These are phyloP conservation scores for Suillus plorans DNA, from an alignment of 768 basidiomycete species.

Conservation along the genomic window DNA sequence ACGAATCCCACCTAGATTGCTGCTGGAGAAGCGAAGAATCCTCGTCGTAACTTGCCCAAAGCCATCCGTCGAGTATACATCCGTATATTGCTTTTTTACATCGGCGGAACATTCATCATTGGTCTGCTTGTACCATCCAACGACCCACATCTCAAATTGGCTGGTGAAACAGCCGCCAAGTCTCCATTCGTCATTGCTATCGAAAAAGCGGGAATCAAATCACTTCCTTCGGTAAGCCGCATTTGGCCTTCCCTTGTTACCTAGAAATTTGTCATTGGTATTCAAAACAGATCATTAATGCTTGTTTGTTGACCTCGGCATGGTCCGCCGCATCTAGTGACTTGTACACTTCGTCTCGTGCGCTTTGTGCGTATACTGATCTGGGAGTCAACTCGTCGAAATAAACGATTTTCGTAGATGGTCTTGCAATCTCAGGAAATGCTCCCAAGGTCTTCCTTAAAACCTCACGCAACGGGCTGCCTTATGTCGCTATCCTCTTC, in stretches of 20 bases:
- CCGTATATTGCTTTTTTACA: constrained; percentile 83
- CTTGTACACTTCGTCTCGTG: constrained; percentile 87
- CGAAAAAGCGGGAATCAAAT: constrained; percentile 79
- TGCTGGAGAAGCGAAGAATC: constrained; percentile 88
- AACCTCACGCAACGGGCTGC: constrained; percentile 73
- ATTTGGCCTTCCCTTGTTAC: constrained; percentile 15
- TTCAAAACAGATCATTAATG: constrained; percentile 65
- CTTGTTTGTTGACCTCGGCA: constrained; percentile 81
- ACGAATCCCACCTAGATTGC: constrained; percentile 60
- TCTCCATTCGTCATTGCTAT: constrained; percentile 95
- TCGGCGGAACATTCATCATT: constrained; percentile 68
- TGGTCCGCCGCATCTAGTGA: constrained; percentile 92
- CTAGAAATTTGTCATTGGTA: background rate
- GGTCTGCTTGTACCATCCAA: constrained; percentile 84
- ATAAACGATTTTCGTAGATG: constrained; percentile 47
- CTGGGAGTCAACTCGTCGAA: background rate
- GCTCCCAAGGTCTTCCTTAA: constrained; percentile 78
- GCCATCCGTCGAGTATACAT: constrained; percentile 61
- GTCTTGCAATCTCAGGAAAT: constrained; percentile 75
- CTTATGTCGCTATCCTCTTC: constrained; percentile 67
- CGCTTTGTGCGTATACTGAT: constrained; percentile 58
- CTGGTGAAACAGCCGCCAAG: constrained; percentile 58
- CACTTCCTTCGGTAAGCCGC: constrained; percentile 65
- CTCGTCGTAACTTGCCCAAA: constrained; percentile 62
- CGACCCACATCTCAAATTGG: constrained; percentile 50